Base-by-base conservation (phyloP, 352 stramenopile species). In the Globisporangium irregulare region DNA sequence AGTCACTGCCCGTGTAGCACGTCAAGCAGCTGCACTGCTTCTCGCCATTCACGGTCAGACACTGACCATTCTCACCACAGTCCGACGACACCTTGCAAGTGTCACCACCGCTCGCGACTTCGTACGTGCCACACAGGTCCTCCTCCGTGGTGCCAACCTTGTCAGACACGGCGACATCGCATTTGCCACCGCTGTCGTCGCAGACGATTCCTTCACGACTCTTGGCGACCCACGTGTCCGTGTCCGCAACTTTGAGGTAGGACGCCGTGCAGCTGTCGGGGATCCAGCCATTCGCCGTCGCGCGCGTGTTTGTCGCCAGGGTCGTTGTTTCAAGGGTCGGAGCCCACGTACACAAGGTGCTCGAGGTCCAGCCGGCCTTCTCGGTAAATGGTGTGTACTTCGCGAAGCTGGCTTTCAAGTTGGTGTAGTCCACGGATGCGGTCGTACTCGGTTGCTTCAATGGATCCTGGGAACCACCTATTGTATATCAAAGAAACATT, bases 1-100 rank as follows among this genome's bases (percentile, higher is more conserved):
- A 95, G 58, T 89, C 76, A 5, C 70, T 78, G n/a, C 87, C 87
- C 14, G 81, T 91, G 77, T 90, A 95, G 69, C 87, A 95, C 0
- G 82, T 77, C 58, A 91, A 62, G 57, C 87, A 95, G 61, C 64
- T 82, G 79, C 87, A 95, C 48, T 79, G 75, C 65, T 81, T 91
- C 10, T 77, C 81, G 58, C 86, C 87, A 43, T 90, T 81, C 6
- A 78, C 73, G 7, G 75, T 73, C 25, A 89, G 73, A 62, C 87
- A 95, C 59, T 95, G 86, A 27, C 87, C 87, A 53, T 95, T 89
- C 43, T 75, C 69, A 15, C 84, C 85, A 68, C 87, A 95, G 66
- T 93, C 83, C 0, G 73, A 77, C 34, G 85, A 90, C 22, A 65
- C 79, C 41, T 84, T 66, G 68, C 87, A 95, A 24, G 81, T 88